A percentile compares a stretch with the other conserved stretches of the same genome.
These are phyloP conservation scores for Fistulinella staudtii DNA, from an alignment of 1,284 basidiomycete species.

Conservation along the genomic window DNA sequence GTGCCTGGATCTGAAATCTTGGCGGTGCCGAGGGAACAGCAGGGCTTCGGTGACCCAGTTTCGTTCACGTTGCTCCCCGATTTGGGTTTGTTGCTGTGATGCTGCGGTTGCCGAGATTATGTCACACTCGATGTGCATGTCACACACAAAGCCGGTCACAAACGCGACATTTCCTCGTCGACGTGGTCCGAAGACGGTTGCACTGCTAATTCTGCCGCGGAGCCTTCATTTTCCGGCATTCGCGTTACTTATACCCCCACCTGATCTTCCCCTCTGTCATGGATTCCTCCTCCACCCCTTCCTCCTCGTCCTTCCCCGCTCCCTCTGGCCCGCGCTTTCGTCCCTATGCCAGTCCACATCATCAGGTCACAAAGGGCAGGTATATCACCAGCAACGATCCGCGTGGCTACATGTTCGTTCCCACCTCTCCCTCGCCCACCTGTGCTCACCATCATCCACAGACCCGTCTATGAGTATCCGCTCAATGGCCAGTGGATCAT, in stretches of 20 bases:
- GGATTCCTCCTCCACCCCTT: conserved; percentile 12
- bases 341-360: conserved; percentile 71
- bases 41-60: conserved; percentile 26
- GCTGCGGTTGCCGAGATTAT: conserved; percentile 37
- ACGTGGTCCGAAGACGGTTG: conserved; percentile 32
- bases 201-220: conserved; percentile 33
- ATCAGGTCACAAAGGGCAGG: conserved; percentile 78
- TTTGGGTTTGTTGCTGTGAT: conserved; percentile 30
- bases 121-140: conserved; percentile 27
- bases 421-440: not conserved
- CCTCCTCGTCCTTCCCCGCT: conserved; percentile 39
- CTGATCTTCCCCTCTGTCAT: conserved; percentile 19
- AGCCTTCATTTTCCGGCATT: conserved; percentile 26
- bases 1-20: conserved; percentile 34
- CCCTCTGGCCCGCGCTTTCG: conserved; percentile 56
- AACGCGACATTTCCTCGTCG: conserved; percentile 34
- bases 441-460: conserved; percentile 28
- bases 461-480: conserved; percentile 83
- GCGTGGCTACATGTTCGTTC: conserved; percentile 72
- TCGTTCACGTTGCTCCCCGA: conserved; percentile 31
- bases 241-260: conserved; percentile 22
- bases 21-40: conserved; percentile 35
- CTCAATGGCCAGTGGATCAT: conserved; percentile 87
- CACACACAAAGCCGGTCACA: conserved; percentile 20
- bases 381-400: conserved; percentile 86